Evolutionary conservation across 2,329 filamentous ascomycete species (phyloP).

Genomic region (Penicillium sp.): DNA sequence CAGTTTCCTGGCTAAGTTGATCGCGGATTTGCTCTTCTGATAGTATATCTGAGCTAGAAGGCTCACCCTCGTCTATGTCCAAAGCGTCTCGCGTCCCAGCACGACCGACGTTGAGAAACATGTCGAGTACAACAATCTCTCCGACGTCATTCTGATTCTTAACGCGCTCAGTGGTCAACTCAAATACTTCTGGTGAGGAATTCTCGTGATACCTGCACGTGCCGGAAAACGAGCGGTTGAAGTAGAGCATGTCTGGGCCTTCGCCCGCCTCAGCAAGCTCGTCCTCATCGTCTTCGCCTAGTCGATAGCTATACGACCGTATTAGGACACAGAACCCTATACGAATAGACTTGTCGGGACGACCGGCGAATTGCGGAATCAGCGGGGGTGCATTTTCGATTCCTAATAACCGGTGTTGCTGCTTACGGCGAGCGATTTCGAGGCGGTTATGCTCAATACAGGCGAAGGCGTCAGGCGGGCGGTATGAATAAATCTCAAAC

Average conservation of each 20-base stretch:
- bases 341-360: not conserved
- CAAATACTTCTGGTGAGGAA: constrained; percentile 7
- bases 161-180: constrained; percentile 9
- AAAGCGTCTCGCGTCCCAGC: constrained; percentile 2
- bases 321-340: constrained; percentile 17
- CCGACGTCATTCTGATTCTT: constrained; percentile 2
- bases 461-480: constrained; percentile 16
- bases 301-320: constrained; percentile 19
- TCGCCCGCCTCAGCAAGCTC: not conserved
- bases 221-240: constrained; percentile 18
- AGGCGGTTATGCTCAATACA: constrained; percentile 13
- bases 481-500: constrained; percentile 25
- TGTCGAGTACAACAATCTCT: not conserved
- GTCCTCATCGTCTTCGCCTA: constrained; percentile 6
- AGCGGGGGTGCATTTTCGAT: constrained; percentile 6
- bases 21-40: constrained; percentile 13
- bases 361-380: constrained; percentile 12
- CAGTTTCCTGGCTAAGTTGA: constrained; percentile 13
- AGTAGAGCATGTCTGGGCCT: constrained; percentile 17
- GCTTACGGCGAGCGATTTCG: constrained; percentile 20
- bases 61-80: constrained; percentile 15
- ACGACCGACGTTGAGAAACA: not conserved
- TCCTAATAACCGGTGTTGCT: constrained; percentile 11
- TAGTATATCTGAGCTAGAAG: not conserved
- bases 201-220: not conserved